Conservation (phyloP, 2,329 filamentous ascomycete species). For the Pseudomassariella vexata region DNA sequence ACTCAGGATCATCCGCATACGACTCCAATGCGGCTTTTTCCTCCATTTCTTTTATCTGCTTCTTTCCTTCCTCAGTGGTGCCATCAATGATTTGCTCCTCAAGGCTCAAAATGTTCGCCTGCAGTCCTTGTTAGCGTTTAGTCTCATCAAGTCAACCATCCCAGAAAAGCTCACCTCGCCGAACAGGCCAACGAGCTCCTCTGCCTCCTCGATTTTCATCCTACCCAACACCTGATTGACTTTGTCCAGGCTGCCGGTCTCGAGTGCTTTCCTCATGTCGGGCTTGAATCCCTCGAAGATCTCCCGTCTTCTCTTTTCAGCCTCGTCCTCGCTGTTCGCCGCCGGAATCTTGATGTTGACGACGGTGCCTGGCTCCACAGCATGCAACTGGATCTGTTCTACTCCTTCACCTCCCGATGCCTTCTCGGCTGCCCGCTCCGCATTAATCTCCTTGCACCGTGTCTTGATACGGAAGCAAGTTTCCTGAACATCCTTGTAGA, state of each 20-base stretch:
- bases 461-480: conserved; percentile 80
- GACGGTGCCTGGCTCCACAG: conserved; percentile 85
- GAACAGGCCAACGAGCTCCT: conserved; percentile 72
- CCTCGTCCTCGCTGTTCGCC: conserved; percentile 59
- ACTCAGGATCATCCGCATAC: conserved; percentile 36
- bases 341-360: conserved; percentile 84
- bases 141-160: conserved; percentile 27
- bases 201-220: conserved; percentile 84
- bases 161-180: conserved; percentile 51
- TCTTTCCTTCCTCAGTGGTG: conserved; percentile 80
- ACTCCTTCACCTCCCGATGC: conserved; percentile 56
- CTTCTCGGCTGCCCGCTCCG: conserved; percentile 44
- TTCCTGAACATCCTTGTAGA: conserved; percentile 85
- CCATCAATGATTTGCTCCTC: conserved; percentile 94
- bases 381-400: conserved; percentile 96
- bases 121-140: conserved; percentile 11
- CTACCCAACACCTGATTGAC: conserved; percentile 83
- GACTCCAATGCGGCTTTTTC: conserved; percentile 39
- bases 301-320: conserved; percentile 56
- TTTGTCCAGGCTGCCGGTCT: conserved; percentile 82
- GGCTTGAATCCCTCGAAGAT: conserved; percentile 82
- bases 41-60: conserved; percentile 71
- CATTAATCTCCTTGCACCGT: conserved; percentile 66
- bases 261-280: conserved; percentile 74
- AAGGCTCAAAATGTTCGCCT: conserved; percentile 82